A percentile compares a stretch with the other conserved stretches of the same genome.
These are phyloP conservation scores for Suillus plorans DNA, from an alignment of 768 basidiomycete species.

Conservation along the genomic window DNA sequence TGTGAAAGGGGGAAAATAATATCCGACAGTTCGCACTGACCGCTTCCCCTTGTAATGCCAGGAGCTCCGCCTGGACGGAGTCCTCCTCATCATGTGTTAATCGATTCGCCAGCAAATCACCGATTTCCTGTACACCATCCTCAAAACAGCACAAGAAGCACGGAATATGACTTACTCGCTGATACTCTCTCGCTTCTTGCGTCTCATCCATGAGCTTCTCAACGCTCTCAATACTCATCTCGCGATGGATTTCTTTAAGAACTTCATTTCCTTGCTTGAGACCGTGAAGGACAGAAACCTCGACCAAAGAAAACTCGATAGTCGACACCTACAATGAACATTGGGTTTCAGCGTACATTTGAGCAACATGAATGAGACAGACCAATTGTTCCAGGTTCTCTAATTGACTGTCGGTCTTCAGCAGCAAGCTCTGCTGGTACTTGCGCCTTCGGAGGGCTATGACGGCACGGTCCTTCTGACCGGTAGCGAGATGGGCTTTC, in stretches of 20 bases:
- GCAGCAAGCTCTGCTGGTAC: slow-evolving; percentile 86
- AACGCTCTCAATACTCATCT: slow-evolving; percentile 90
- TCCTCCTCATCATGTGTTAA: slow-evolving; percentile 92
- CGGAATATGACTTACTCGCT: slow-evolving; percentile 53
- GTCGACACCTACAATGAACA: slow-evolving; percentile 70
- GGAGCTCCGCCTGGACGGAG: slow-evolving; percentile 83
- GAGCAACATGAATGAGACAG: slow-evolving; percentile 24
- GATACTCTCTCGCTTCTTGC: slow-evolving; percentile 88
- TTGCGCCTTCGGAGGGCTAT: slow-evolving; percentile 88
- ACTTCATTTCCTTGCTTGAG: slow-evolving; percentile 93
- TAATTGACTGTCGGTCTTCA: slow-evolving; percentile 88
- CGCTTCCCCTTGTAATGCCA: slow-evolving; percentile 60
- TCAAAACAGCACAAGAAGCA: slow-evolving; percentile 1
- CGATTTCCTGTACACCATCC: slow-evolving; percentile 69
- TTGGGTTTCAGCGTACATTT: background rate
- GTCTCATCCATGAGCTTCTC: slow-evolving; percentile 94
- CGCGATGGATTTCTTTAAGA: slow-evolving; percentile 89
- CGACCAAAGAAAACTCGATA: slow-evolving; percentile 94
- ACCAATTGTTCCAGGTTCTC: slow-evolving; percentile 89
- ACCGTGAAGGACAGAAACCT: slow-evolving; percentile 90
- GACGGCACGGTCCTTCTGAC: slow-evolving; percentile 85
- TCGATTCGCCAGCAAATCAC: slow-evolving; percentile 78
- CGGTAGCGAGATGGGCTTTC: slow-evolving; percentile 72
- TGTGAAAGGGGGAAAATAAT: background rate
- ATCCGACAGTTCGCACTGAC: slow-evolving; percentile 33